A percentile compares a stretch with the other conserved stretches of the same genome.
Conservation (phyloP, 306 rosid species). For the Canavalia ensiformis region DNA sequence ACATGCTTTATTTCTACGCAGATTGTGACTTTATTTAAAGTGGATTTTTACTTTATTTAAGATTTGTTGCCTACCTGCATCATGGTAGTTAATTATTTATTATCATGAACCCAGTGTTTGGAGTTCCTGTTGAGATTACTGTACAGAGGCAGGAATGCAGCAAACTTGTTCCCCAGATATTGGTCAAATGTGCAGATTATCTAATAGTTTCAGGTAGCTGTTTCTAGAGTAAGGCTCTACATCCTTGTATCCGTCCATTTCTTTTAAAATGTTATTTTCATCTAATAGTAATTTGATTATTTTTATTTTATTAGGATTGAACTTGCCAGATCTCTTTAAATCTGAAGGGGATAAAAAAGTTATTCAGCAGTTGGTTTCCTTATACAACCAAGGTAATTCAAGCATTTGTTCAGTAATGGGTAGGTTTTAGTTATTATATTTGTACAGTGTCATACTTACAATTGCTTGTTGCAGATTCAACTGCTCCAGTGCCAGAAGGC, state of each 20-base stretch:
- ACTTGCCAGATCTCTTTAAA: slow-evolving; percentile 76
- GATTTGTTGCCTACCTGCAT: slow-evolving; percentile 24
- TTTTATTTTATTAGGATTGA: slow-evolving; percentile 70
- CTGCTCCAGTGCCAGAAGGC: slow-evolving; percentile 82
- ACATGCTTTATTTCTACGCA: slow-evolving; percentile 8
- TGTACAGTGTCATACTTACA: slow-evolving; percentile 28
- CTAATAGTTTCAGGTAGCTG: slow-evolving; percentile 87
- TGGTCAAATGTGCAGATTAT: slow-evolving; percentile 88
- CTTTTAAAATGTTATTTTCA: slow-evolving; percentile 8
- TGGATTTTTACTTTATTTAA: slow-evolving; percentile 11
- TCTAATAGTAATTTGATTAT: slow-evolving; percentile 30
- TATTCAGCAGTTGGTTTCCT: slow-evolving; percentile 83
- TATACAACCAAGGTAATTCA: slow-evolving; percentile 83
- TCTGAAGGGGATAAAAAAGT: slow-evolving; percentile 85
- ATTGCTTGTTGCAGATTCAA: slow-evolving; percentile 65
- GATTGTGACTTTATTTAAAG: slow-evolving; percentile 6
- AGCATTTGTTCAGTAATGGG: slow-evolving; percentile 36
- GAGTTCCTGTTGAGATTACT: slow-evolving; percentile 85
- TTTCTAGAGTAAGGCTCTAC: slow-evolving; percentile 45
- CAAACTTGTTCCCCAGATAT: slow-evolving; percentile 81
- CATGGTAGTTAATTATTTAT: slow-evolving; percentile 35
- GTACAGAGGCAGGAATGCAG: slow-evolving; percentile 85
- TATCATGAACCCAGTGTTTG: slow-evolving; percentile 73
- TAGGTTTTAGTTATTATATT: slow-evolving; percentile 43
- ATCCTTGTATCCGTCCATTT: slow-evolving; percentile 16